Base-by-base conservation (phyloP, 1,284 basidiomycete species). In the Tilletia walkeri region DNA sequence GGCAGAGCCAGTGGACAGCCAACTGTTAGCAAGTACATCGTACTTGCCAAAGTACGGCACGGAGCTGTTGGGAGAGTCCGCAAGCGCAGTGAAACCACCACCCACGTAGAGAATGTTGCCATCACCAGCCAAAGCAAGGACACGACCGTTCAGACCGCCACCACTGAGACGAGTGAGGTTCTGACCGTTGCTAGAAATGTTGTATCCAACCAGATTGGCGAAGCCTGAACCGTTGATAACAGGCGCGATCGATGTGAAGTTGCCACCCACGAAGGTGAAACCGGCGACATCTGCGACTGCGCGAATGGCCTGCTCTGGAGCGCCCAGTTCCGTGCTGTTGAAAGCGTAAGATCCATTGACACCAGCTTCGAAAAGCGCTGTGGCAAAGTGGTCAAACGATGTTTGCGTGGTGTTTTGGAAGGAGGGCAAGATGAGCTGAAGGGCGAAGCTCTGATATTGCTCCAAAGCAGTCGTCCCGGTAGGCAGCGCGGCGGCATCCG, bases 11-110 rank as follows among this genome's bases (percentile, higher is more conserved):
- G 98, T 85, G 1, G 90, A 76, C 1, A 85, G 85, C 93, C 95
- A 98, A 14, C 86, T 81, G 72, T 90, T 88, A 49, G 86, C 86
- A 63, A 69, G 73, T 2, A 93, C 85, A 77, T 94, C 88, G 85
- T 95, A 99, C 69, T 88, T 80, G 0, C 91, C 93, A 50, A 98
- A 84, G 70, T 90, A 75, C 7, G 69, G 66, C 0, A 71, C 67
- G 4, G 66, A 88, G 56, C 85, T 84, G 24, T 54, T 38, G 10
- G 94, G 85, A 67, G 65, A 59, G 67, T 88, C 88, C 56, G 86
- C 85, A 0, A 92, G 92, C 74, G 90, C 89, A 1, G 87, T 88
- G 85, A 98, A 99, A 2, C 89, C 86, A 1, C 95, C 95, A 45
- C 93, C 95, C 61, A 94, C 89, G 81, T 88, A 97, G 38, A 98